These are phyloP conservation scores for Salvia miltiorrhiza DNA, from an alignment of 257 asterid genomes.

Conservation along the genomic window DNA sequence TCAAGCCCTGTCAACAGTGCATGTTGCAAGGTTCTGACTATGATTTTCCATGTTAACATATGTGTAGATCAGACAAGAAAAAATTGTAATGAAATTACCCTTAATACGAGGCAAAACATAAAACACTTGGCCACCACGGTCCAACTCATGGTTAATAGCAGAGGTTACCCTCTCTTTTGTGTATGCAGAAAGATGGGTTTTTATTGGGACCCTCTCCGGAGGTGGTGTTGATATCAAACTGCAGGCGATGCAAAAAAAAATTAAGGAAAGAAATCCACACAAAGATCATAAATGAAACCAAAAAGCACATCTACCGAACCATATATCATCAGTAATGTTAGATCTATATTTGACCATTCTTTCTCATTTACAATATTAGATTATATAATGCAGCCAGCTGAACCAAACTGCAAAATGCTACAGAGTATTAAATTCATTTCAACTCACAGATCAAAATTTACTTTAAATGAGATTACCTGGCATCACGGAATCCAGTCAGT, in stretches of 20 bases:
- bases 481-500: slow-evolving; percentile 96
- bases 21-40: slow-evolving; percentile 16
- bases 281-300: not conserved
- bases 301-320: slow-evolving; percentile 8
- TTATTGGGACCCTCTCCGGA: slow-evolving; percentile 98
- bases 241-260: slow-evolving; percentile 32
- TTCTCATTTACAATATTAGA: slow-evolving; percentile 2
- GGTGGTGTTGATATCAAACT: slow-evolving; percentile 95
- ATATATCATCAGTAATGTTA: slow-evolving; percentile 7
- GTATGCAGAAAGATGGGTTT: slow-evolving; percentile 83
- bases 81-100: slow-evolving; percentile 41
- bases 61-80: slow-evolving; percentile 3
- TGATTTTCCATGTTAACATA: slow-evolving; percentile 6
- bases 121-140: slow-evolving; percentile 91
- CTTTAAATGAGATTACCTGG: slow-evolving; percentile 58
- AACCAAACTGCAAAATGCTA: slow-evolving; percentile 10
- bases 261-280: not conserved
- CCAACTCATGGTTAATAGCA: slow-evolving; percentile 83
- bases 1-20: slow-evolving; percentile 71
- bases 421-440: not conserved
- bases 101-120: slow-evolving; percentile 95
- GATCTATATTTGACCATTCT: slow-evolving; percentile 5
- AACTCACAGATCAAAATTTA: slow-evolving; percentile 3
- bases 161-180: slow-evolving; percentile 63
- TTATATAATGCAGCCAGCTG: slow-evolving; percentile 12